Evolutionary conservation across 805 yeast genomes (phyloP), one percentile per base, ranked within the genome.

Genomic region (Barnettozyma populi): DNA sequence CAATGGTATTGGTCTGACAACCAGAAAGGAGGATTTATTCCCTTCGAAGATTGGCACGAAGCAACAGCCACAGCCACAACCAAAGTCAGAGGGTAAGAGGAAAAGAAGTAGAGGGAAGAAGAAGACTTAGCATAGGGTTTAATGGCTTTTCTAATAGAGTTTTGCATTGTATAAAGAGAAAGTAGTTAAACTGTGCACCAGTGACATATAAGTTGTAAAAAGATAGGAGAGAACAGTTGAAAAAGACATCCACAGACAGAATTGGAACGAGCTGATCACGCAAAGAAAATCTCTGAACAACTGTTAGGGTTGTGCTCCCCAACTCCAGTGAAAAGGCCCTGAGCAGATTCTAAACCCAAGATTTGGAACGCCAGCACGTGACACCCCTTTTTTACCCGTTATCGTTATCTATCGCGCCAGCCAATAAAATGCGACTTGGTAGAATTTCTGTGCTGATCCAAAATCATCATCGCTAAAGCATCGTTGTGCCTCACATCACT

Each of bases 81-180:
- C 16, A 29, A 14, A 40, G 18, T 20, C 21, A 27, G 16, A 43
- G 29, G n/a, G 32, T 7, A 20, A 40, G 20, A 21, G 61, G 48
- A 50, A 56, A 51, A 42, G 46, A 25, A 48, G 25, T 20, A 47
- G 44, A 39, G 45, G 10, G 39, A 44, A 11, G 47, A 48, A 40
- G 44, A 44, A 41, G 36, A 27, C 44, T 44, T 47, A 50, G 36
- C 46, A 47, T n/a, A 27, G 48, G 47, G 18, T 35, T 16, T 16
- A 8, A 35, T 35, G 11, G 47, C 29, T 31, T 37, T 13, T 44
- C 29, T 16, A 45, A 39, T 27, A 45, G 43, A 46, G 23, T 32
- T 48, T 31, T 43, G 48, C 7, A 46, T 45, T 18, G 21, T 18
- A 14, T 35, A 18, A 9, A 35, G 32, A 8, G 32, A 9, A 11